Conservation (phyloP, 192 early-diverging fungal species). For the Podila minutissima region DNA sequence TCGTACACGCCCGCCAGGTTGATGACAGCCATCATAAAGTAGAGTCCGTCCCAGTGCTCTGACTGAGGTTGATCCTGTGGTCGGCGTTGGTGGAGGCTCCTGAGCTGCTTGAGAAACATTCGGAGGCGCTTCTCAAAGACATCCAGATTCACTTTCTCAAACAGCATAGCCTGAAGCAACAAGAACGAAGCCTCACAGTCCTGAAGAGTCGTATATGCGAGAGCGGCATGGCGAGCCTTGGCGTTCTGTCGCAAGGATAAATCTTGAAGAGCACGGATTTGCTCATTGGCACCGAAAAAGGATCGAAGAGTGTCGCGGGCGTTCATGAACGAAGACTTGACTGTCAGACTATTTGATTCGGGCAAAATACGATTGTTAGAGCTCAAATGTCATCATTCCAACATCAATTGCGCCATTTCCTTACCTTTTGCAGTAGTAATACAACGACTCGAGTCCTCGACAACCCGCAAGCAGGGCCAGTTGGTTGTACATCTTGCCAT, state of each 20-base stretch:
- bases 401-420: background rate
- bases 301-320: slow-evolving; percentile 60
- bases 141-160: slow-evolving; percentile 68
- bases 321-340: slow-evolving; percentile 59
- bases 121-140: slow-evolving; percentile 49
- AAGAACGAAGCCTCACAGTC: slow-evolving; percentile 51
- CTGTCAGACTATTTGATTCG: slow-evolving; percentile 52
- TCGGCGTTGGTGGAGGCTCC: slow-evolving; percentile 2
- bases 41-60: slow-evolving; percentile 50
- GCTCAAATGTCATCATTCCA: background rate
- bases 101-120: slow-evolving; percentile 35
- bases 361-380: background rate
- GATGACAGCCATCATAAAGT: slow-evolving; percentile 57
- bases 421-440: slow-evolving; percentile 55
- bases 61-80: background rate
- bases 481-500: slow-evolving; percentile 64
- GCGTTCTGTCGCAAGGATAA: slow-evolving; percentile 26
- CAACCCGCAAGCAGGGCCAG: slow-evolving; percentile 54
- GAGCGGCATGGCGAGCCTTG: slow-evolving; percentile 18
- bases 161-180: slow-evolving; percentile 65
- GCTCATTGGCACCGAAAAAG: slow-evolving; percentile 60
- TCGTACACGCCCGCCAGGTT: slow-evolving; percentile 59
- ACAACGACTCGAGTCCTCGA: slow-evolving; percentile 32
- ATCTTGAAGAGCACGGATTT: slow-evolving; percentile 29
- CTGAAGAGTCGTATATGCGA: slow-evolving; percentile 15